A percentile compares a stretch with the other conserved stretches of the same genome.
Evolutionary conservation across 2,329 filamentous ascomycete genomes (phyloP).

Genomic region (Trichoderma koningii): DNA sequence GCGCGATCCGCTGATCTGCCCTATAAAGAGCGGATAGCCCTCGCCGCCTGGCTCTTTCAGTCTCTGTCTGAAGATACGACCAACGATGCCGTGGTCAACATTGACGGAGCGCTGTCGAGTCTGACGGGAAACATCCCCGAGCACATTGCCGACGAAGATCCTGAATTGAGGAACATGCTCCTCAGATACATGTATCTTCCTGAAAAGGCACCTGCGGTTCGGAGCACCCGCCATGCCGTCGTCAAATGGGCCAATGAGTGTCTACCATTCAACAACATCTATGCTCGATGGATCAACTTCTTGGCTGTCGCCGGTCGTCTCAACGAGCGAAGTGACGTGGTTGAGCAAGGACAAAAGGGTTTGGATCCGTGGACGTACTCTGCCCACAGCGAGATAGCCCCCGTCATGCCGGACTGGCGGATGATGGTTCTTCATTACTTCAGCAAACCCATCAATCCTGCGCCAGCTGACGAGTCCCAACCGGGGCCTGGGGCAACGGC

Average conservation of each 20-base stretch:
- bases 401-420: constrained; percentile 53
- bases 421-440: constrained; percentile 56
- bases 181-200: constrained; percentile 65
- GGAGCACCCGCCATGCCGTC: constrained; percentile 77
- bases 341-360: constrained; percentile 87
- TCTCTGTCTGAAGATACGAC: constrained; percentile 80
- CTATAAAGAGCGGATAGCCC: constrained; percentile 54
- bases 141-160: constrained; percentile 36
- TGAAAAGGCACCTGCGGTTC: constrained; percentile 54
- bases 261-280: constrained; percentile 74
- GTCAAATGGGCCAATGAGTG: constrained; percentile 90
- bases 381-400: constrained; percentile 47
- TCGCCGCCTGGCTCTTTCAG: constrained; percentile 75
- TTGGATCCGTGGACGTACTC: constrained; percentile 67
- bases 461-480: constrained; percentile 35
- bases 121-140: constrained; percentile 55
- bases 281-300: constrained; percentile 85
- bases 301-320: constrained; percentile 70
- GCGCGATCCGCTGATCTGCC: constrained; percentile 65
- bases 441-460: constrained; percentile 38
- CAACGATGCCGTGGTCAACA: constrained; percentile 76
- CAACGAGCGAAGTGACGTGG: constrained; percentile 75
- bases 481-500: neutral
- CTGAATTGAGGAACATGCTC: constrained; percentile 56
- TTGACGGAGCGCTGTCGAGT: constrained; percentile 84